phyloP scores from a whole-genome alignment of 1,284 basidiomycete species.

The Sphaerobolus stellatus region DNA sequence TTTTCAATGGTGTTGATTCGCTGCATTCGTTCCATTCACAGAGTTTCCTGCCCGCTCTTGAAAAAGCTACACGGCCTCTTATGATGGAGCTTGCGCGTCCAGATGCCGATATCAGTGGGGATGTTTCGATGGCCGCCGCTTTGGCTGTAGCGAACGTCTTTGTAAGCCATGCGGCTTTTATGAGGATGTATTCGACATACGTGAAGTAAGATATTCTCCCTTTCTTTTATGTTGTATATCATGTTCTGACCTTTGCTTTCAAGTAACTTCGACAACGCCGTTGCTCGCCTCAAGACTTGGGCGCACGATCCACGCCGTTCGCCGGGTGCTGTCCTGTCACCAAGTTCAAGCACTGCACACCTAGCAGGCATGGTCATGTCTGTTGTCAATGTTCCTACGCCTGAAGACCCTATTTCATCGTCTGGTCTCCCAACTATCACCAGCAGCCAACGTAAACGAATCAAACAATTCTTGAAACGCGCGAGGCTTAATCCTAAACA shows the following conservation, averaged over 20 bases:
- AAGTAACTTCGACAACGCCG: slow-evolving; percentile 90
- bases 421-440: slow-evolving; percentile 38
- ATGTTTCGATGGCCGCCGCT: slow-evolving; percentile 72
- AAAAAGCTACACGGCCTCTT: slow-evolving; percentile 69
- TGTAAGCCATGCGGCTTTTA: slow-evolving; percentile 88
- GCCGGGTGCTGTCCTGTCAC: slow-evolving; percentile 47
- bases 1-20: slow-evolving; percentile 90
- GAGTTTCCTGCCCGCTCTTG: slow-evolving; percentile 88
- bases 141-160: slow-evolving; percentile 88
- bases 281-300: slow-evolving; percentile 86
- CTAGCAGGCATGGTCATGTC: slow-evolving; percentile 61
- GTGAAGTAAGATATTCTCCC: slow-evolving; percentile 73
- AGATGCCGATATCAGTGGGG: slow-evolving; percentile 67
- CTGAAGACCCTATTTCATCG: slow-evolving; percentile 23
- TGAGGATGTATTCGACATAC: slow-evolving; percentile 96
- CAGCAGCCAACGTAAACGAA: slow-evolving; percentile 80
- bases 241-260: slow-evolving; percentile 13
- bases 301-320: slow-evolving; percentile 49
- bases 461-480: slow-evolving; percentile 84
- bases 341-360: slow-evolving; percentile 60
- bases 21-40: slow-evolving; percentile 90
- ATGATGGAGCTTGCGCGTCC: slow-evolving; percentile 35
- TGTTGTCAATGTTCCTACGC: slow-evolving; percentile 52
- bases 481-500: slow-evolving; percentile 85
- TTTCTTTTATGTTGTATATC: slow-evolving; percentile 13